These are phyloP conservation scores for Nakaseomyces kungkrabaensis DNA, from an alignment of 1,139 yeast genomes.

Conservation along the genomic window DNA sequence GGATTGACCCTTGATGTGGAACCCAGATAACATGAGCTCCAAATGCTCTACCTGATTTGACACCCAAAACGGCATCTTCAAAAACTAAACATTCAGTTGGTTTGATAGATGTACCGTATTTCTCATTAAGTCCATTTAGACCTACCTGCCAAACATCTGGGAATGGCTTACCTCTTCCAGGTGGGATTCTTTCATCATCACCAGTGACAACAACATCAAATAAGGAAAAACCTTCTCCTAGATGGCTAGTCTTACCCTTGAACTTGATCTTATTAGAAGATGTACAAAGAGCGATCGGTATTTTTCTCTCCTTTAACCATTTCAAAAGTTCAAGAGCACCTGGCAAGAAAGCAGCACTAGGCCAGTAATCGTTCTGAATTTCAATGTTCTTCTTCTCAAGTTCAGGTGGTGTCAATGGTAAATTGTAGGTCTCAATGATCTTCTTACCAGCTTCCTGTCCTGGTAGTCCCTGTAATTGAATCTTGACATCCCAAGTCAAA, in stretches of 20 bases:
- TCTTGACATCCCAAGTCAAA: conserved; percentile 82
- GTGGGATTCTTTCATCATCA: conserved; percentile 72
- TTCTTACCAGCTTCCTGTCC: conserved; percentile 61
- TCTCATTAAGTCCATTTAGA: conserved; percentile 52
- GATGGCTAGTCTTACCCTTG: conserved; percentile 57
- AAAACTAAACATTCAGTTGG: conserved; percentile 80
- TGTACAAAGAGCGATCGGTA: conserved; percentile 91
- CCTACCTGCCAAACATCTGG: conserved; percentile 92
- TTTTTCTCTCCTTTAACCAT: conserved; percentile 37
- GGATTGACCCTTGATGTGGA: conserved; percentile 66
- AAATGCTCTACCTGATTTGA: conserved; percentile 69
- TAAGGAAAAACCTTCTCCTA: conserved; percentile 47
- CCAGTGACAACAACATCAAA: conserved; percentile 77
- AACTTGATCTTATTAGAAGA: conserved; percentile 59
- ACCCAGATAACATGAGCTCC: conserved; percentile 89
- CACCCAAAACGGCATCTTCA: conserved; percentile 93
- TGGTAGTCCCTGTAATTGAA: conserved; percentile 82
- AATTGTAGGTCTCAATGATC: conserved; percentile 55
- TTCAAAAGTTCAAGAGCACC: conserved; percentile 69
- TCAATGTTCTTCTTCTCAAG: conserved; percentile 41
- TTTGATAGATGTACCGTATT: conserved; percentile 38
- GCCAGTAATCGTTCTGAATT: conserved; percentile 57
- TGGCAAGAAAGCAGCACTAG: conserved; percentile 55
- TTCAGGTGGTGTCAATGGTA: conserved; percentile 61
- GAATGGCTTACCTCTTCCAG: conserved; percentile 81